Conservation (phyloP, 176 grass and related monocot genomes). For the Eleusine indica region DNA sequence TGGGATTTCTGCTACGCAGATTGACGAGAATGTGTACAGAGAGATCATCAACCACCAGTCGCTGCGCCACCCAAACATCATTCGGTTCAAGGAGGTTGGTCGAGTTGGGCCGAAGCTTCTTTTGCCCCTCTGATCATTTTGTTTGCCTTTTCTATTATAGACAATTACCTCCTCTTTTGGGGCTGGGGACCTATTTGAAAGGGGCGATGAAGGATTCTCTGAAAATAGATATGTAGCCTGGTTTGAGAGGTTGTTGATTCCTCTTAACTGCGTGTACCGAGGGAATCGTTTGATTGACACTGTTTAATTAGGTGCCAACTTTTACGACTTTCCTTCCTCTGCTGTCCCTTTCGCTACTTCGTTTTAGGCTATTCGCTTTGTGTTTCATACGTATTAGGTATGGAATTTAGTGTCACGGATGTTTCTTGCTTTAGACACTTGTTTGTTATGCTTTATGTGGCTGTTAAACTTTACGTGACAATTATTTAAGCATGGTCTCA, state of each 20-base stretch:
- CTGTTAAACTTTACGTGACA: neutral
- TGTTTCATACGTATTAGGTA: slow-evolving; percentile 14
- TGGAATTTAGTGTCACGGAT: slow-evolving; percentile 22
- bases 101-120: neutral
- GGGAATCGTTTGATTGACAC: slow-evolving; percentile 41
- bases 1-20: slow-evolving; percentile 52
- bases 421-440: neutral
- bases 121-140: neutral
- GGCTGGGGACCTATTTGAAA: neutral
- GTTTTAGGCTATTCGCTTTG: slow-evolving; percentile 6
- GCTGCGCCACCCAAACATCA: slow-evolving; percentile 94
- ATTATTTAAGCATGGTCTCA: slow-evolving; percentile 10
- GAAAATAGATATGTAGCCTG: neutral
- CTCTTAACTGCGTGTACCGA: slow-evolving; percentile 21
- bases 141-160: neutral
- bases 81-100: slow-evolving; percentile 91
- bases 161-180: neutral
- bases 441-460: neutral
- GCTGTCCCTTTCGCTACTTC: slow-evolving; percentile 4
- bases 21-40: slow-evolving; percentile 93
- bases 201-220: neutral
- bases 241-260: slow-evolving; percentile 16
- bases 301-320: slow-evolving; percentile 42
- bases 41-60: slow-evolving; percentile 98
- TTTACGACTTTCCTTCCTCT: slow-evolving; percentile 5